phyloP scores from a whole-genome alignment of 2,329 filamentous ascomycete species.

The Aspergillus felis region DNA sequence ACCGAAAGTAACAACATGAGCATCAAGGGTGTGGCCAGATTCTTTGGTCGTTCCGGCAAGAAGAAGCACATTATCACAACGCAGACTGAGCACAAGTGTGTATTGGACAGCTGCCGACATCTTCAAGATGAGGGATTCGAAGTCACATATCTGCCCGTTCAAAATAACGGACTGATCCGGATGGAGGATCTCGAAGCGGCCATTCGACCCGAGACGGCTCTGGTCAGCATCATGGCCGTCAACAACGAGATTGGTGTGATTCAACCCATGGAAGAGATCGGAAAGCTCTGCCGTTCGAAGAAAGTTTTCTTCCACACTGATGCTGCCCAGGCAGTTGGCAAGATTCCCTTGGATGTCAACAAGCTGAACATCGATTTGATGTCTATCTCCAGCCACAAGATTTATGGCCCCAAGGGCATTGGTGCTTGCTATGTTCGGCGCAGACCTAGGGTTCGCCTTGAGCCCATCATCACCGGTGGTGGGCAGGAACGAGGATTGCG shows the following conservation, averaged over 20 bases:
- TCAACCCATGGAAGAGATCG: constrained; percentile 90
- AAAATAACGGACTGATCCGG: constrained; percentile 77
- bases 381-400: constrained; percentile 98
- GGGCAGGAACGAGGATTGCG: constrained; percentile 93
- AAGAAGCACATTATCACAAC: constrained; percentile 98
- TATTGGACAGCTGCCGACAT: constrained; percentile 94
- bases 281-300: constrained; percentile 80
- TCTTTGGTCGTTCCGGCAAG: constrained; percentile 88
- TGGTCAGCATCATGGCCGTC: constrained; percentile 97
- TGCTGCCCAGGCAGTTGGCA: constrained; percentile 94
- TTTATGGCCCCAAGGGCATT: constrained; percentile 96
- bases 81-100: constrained; percentile 98
- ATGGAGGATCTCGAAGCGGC: constrained; percentile 82
- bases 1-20: constrained; percentile 99
- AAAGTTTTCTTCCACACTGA: constrained; percentile 99
- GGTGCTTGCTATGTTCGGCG: constrained; percentile 94
- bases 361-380: constrained; percentile 97
- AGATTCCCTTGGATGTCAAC: constrained; percentile 95
- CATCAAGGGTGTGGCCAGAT: constrained; percentile 94
- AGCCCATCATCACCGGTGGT: constrained; percentile 93
- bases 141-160: constrained; percentile 92
- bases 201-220: constrained; percentile 81
- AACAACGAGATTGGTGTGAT: constrained; percentile 99
- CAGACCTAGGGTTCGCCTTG: constrained; percentile 85
- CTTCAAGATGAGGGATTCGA: constrained; percentile 95